These are phyloP conservation scores for Atkinsonella hypoxylon DNA, from an alignment of 2,329 filamentous ascomycete species.

Conservation along the genomic window DNA sequence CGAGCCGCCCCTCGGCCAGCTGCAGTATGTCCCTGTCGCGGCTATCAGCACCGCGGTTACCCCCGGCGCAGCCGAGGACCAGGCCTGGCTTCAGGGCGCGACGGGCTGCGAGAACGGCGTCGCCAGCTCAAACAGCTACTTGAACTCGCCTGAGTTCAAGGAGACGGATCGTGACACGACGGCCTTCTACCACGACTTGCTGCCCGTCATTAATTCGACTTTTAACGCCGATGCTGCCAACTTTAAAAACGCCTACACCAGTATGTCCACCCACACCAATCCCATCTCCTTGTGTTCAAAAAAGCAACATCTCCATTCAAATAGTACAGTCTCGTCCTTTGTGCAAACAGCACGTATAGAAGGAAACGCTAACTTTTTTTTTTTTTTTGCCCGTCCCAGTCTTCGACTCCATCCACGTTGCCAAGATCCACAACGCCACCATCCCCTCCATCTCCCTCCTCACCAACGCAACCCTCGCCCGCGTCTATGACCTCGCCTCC, in stretches of 20 bases:
- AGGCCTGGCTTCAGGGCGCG: slow-evolving; percentile 45
- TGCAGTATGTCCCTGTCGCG: slow-evolving; percentile 71
- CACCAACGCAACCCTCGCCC: slow-evolving; percentile 42
- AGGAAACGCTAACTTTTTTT: too few species aligned
- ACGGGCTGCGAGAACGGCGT: slow-evolving; percentile 44
- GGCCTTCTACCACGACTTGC: slow-evolving; percentile 44
- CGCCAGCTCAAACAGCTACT: slow-evolving; percentile 42
- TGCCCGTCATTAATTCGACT: slow-evolving; percentile 43
- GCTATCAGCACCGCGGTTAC: slow-evolving; percentile 43
- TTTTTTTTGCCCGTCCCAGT: slow-evolving; percentile 26
- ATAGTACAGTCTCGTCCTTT: not conserved
- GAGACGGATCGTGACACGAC: slow-evolving; percentile 36
- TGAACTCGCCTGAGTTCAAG: slow-evolving; percentile 34
- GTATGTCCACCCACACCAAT: slow-evolving; percentile 27
- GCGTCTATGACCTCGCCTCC: slow-evolving; percentile 64
- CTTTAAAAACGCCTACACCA: slow-evolving; percentile 50
- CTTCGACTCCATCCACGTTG: slow-evolving; percentile 49
- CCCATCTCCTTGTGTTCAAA: too few species aligned
- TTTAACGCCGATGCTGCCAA: slow-evolving; percentile 32
- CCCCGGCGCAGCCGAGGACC: slow-evolving; percentile 41
- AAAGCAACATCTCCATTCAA: too few species aligned
- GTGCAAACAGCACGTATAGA: too few species aligned
- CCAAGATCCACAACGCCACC: slow-evolving; percentile 45
- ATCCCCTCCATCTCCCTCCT: slow-evolving; percentile 50
- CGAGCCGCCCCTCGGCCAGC: slow-evolving; percentile 60